Conservation (phyloP, 2,329 filamentous ascomycete species). For the Neopestalotiopsis sp. region DNA sequence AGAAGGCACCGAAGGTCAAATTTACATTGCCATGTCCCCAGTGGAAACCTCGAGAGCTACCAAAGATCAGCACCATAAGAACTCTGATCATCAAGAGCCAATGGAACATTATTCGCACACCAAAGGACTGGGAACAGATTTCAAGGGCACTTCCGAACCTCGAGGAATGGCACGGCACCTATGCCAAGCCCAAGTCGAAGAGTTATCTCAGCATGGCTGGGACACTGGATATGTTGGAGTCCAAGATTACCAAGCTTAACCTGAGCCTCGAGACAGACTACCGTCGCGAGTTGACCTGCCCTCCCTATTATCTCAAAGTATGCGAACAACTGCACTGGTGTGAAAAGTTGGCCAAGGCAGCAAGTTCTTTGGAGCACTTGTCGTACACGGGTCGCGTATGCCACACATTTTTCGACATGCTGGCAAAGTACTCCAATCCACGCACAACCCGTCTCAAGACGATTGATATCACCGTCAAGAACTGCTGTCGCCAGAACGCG, state of each 20-base stretch:
- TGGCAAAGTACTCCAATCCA: slow-evolving; percentile 55
- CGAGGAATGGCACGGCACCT: slow-evolving; percentile 66
- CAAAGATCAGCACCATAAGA: slow-evolving; percentile 60
- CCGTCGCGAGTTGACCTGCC: slow-evolving; percentile 65
- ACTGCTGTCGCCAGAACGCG: slow-evolving; percentile 66
- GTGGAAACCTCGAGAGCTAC: slow-evolving; percentile 41
- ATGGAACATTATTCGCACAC: slow-evolving; percentile 75
- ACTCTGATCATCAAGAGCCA: slow-evolving; percentile 77
- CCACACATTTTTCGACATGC: slow-evolving; percentile 68
- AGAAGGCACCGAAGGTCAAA: slow-evolving; percentile 74
- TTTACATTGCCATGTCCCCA: slow-evolving; percentile 44
- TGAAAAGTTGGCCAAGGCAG: slow-evolving; percentile 63
- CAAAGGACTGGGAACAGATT: slow-evolving; percentile 67
- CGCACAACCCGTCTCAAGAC: slow-evolving; percentile 62
- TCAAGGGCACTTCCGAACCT: slow-evolving; percentile 69
- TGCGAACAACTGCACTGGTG: slow-evolving; percentile 69
- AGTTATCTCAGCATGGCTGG: slow-evolving; percentile 73
- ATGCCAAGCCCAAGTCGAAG: slow-evolving; percentile 76
- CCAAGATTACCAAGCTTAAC: slow-evolving; percentile 65
- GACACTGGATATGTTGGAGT: slow-evolving; percentile 64
- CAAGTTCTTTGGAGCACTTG: slow-evolving; percentile 69
- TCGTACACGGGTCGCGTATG: slow-evolving; percentile 77
- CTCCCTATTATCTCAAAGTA: slow-evolving; percentile 66
- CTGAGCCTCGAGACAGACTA: slow-evolving; percentile 77
- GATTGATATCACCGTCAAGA: slow-evolving; percentile 76